Percentiles rank a stretch among this genome's conserved stretches.
Evolutionary conservation across 1,139 yeast species (phyloP).

Genomic region (Taphrina communis): DNA sequence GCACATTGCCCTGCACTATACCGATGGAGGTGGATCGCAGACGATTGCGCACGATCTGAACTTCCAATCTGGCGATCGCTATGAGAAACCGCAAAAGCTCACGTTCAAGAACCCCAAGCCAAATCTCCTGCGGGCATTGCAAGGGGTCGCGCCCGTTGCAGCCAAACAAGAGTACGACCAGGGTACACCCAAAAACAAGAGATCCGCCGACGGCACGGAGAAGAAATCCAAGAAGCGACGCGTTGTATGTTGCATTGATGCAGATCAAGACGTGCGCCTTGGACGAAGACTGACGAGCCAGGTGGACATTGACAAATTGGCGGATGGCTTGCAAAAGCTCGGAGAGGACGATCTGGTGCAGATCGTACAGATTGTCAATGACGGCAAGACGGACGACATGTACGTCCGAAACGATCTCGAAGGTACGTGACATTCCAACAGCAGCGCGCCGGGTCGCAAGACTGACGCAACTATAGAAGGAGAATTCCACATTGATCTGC

Average conservation of each 20-base stretch:
- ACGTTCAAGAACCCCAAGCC: constrained; percentile 41
- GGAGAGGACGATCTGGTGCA: constrained; percentile 91
- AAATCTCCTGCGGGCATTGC: constrained; percentile 33
- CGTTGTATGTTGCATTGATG: constrained; percentile 56
- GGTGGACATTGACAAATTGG: constrained; percentile 85
- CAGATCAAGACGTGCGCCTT: too few species aligned
- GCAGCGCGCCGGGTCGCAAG: not conserved
- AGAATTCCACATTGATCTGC: constrained; percentile 94
- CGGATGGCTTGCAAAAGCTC: constrained; percentile 84
- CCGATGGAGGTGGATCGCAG: constrained; percentile 87
- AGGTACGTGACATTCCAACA: constrained; percentile 42
- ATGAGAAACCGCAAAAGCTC: constrained; percentile 68
- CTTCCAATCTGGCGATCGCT: constrained; percentile 72
- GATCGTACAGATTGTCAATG: constrained; percentile 97
- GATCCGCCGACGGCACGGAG: constrained; percentile 54
- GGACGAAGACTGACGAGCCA: constrained; percentile 52
- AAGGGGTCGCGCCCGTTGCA: constrained; percentile 42
- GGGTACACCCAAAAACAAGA: constrained; percentile 50
- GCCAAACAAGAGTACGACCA: constrained; percentile 48
- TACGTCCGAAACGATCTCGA: constrained; percentile 94
- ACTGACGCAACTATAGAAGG: constrained; percentile 62
- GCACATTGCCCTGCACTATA: constrained; percentile 74
- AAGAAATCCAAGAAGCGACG: constrained; percentile 55
- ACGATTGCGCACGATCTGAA: constrained; percentile 87
- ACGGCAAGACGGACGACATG: constrained; percentile 94